Base-by-base conservation (phyloP, 441 rosid species). In the Jatropha multifida region DNA sequence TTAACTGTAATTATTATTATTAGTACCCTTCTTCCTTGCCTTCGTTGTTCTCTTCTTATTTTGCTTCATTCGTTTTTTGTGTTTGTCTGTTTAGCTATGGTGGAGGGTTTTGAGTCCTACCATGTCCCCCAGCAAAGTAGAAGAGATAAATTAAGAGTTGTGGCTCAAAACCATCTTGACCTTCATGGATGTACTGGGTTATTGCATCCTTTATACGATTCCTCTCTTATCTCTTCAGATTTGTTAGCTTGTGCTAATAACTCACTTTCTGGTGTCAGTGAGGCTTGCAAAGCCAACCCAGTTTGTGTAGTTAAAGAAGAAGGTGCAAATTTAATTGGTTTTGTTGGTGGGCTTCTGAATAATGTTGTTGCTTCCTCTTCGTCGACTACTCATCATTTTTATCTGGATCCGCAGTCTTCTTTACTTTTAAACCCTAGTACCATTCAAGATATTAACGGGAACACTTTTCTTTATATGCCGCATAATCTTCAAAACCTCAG, bases 81-180 rank as follows among this genome's bases (percentile, higher is more conserved):
- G 10, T 76, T 26, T 64, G 44, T 75, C 69, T 71, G 3, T 38
- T 46, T 63, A 38, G 65, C 79, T 75, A 90, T 90, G 94, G 92
- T 91, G 74, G 93, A 91, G 80, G 87, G 88, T 48, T 88, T 78
- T 64, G 92, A 89, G 78, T 83, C 94, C 72, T 92, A 84, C 86
- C 93, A 90, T 84, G 90, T 92, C 75, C 92, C 90, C 75, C 93
- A 90, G 77, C 97, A 92, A 80, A 86, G 81, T 72, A 84, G 94
- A 70, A 83, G 94, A 85, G 93, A 89, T 82, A 92, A 89, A 82
- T 88, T 90, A 4, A 80, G 93, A 73, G 73, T 88, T 69, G 74
- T 84, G 73, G 72, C 84, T 77, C 88, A 86, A 82, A 86, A 70
- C 75, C 80, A 81, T 77, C 84, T 68, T 14, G 65, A 69, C 44